Percentiles rank a stretch among this genome's conserved stretches.
Evolutionary conservation across 768 basidiomycete species (phyloP).

Genomic region (Chiua virens): DNA sequence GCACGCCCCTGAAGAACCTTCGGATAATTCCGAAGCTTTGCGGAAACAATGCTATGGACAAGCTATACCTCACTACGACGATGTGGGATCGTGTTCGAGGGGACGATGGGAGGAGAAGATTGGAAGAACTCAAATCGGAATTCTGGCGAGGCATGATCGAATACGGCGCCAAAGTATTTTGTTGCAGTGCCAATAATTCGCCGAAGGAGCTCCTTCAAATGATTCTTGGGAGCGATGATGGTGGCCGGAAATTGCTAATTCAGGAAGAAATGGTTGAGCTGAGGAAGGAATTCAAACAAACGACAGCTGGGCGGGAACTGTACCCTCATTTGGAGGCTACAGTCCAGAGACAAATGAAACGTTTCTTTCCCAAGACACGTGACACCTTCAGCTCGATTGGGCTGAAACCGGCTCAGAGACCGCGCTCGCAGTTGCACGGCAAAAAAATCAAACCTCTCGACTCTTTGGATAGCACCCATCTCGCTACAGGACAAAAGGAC

Average conservation of each 20-base stretch:
- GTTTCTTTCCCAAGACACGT: background rate
- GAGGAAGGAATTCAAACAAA: constrained; percentile 9
- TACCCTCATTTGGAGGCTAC: constrained; percentile 7
- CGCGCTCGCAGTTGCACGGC: too few relatives aligned
- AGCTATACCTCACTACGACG: too few relatives aligned
- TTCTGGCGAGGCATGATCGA: constrained; percentile 6
- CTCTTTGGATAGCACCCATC: too few relatives aligned
- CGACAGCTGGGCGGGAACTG: constrained; percentile 2
- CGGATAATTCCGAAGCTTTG: too few relatives aligned
- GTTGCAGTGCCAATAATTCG: constrained; percentile 12
- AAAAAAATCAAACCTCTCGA: too few relatives aligned
- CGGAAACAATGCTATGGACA: too few relatives aligned
- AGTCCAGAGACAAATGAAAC: constrained; percentile 10
- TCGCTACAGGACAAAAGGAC: too few relatives aligned
- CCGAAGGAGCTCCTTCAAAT: constrained; percentile 5
- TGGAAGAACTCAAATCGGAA: background rate
- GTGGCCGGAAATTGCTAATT: background rate
- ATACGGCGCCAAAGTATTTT: constrained; percentile 5
- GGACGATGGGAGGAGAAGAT: too few relatives aligned
- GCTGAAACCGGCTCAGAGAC: too few relatives aligned
- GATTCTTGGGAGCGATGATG: background rate
- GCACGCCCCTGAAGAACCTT: too few relatives aligned
- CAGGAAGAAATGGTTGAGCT: constrained; percentile 11
- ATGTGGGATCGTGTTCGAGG: too few relatives aligned
- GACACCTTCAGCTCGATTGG: too few relatives aligned